A percentile compares a stretch with the other conserved stretches of the same genome.
phyloP scores from a whole-genome alignment of 805 yeast species.

The Scheffersomyces lignosus region DNA sequence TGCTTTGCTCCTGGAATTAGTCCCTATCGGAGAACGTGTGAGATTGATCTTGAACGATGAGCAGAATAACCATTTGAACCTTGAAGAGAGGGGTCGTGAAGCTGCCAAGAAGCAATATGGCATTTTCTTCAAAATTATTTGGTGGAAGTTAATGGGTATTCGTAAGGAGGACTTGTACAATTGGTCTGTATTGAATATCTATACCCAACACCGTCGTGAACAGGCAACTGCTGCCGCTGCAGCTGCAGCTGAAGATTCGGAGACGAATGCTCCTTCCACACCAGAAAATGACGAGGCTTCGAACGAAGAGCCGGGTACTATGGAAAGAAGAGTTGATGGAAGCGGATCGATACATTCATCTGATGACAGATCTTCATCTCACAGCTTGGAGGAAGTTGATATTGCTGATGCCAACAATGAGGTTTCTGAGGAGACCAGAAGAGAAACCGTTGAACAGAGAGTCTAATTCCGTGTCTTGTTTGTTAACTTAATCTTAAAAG shows the following conservation, averaged over 20 bases:
- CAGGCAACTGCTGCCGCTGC: constrained; percentile 1
- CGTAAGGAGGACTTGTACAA: constrained; percentile 46
- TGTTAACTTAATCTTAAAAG: too few relatives aligned
- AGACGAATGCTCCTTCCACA: neutral
- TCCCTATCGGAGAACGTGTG: constrained; percentile 44
- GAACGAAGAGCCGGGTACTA: too few relatives aligned
- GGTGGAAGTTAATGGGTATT: constrained; percentile 62
- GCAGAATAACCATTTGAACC: constrained; percentile 29
- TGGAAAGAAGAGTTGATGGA: too few relatives aligned
- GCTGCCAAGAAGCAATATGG: constrained; percentile 36
- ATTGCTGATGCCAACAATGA: too few relatives aligned
- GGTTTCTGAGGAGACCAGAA: constrained; percentile 9
- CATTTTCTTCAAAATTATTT: constrained; percentile 30
- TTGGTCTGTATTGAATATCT: constrained; percentile 47
- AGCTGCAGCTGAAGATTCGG: neutral
- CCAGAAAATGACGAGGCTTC: neutral
- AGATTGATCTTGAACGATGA: constrained; percentile 39
- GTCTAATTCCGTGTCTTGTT: too few relatives aligned
- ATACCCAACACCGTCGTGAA: constrained; percentile 10
- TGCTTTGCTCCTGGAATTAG: constrained; percentile 37
- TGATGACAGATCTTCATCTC: too few relatives aligned
- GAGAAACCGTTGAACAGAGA: constrained; percentile 22
- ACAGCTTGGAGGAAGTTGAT: too few relatives aligned
- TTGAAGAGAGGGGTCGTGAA: constrained; percentile 47
- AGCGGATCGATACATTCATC: too few relatives aligned